A percentile compares a stretch with the other conserved stretches of the same genome.
These are phyloP conservation scores for Backusella liffmaniae DNA, from an alignment of 192 early-diverging fungal species.

Conservation along the genomic window DNA sequence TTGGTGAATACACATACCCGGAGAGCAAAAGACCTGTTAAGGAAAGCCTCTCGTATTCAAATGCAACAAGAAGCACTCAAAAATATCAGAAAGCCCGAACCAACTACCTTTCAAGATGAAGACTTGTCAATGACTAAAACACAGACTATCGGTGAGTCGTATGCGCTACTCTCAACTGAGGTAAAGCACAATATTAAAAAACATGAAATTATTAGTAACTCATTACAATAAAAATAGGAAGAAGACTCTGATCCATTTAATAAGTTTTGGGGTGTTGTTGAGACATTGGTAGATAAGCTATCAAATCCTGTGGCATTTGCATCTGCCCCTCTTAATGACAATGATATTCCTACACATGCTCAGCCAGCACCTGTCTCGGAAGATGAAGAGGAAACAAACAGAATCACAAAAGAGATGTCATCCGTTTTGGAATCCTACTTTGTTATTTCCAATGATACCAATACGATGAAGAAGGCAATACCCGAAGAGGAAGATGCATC, in stretches of 20 bases:
- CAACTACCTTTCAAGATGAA: background rate
- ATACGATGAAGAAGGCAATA: background rate
- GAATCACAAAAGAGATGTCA: constrained; percentile 22
- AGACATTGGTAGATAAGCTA: constrained; percentile 69
- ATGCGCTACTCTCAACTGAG: constrained; percentile 26
- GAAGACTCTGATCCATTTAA: constrained; percentile 80
- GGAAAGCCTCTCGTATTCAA: constrained; percentile 24
- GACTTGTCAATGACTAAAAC: constrained; percentile 1
- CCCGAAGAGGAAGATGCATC: background rate
- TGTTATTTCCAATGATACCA: constrained; percentile 34
- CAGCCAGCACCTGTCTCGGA: background rate
- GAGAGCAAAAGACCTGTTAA: constrained; percentile 62
- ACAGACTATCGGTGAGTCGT: constrained; percentile 30
- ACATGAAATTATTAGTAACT: background rate
- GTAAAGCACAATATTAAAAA: background rate
- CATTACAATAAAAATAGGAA: constrained; percentile 20
- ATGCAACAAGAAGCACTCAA: background rate
- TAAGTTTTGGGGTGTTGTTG: constrained; percentile 78
- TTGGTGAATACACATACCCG: constrained; percentile 67
- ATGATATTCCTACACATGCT: constrained; percentile 28
- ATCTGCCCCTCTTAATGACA: constrained; percentile 48
- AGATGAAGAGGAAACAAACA: constrained; percentile 11
- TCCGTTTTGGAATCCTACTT: constrained; percentile 56
- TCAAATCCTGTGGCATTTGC: constrained; percentile 67
- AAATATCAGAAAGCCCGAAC: background rate